Base-by-base conservation (phyloP, 176 grass and related monocot species). In the Aegilops bicornis region DNA sequence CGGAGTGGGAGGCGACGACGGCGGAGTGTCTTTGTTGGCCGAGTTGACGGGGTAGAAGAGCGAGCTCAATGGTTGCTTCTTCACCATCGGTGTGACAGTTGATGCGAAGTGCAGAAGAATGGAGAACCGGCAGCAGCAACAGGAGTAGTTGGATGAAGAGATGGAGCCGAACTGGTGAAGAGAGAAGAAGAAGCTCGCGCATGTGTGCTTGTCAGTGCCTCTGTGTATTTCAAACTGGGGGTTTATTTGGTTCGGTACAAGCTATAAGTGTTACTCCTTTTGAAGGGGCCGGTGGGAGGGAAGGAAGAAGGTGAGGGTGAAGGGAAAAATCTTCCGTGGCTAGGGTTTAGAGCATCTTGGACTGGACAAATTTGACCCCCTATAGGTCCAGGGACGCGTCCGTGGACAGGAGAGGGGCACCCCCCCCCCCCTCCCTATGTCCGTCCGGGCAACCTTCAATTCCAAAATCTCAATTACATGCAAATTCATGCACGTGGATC, bases 31-130 rank as follows among this genome's bases (percentile, higher is more conserved):
- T 63, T 89, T 89, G 77, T 89, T 90, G 65, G 70, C 77, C 19
- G 71, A 85, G 68, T 84, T 94, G 2, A 78, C 43, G 62, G 77
- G 61, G 66, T 89, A 88, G 68, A 94, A 85, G 59, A 92, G 72
- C 29, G 80, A 94, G 85, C 80, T 82, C 79, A 92, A 69, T 22
- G 87, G 87, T 5, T 90, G 80, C 39, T 86, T 90, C 87, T 76
- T 87, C 54, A 78, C 88, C 94, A 97, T 97, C 81, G 81, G 42
- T 39, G 80, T 84, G 67, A 20, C 47, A n/a, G 81, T 72, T 54
- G 76, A 32, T 68, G 69, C 19, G 14, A 76, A 71, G 65, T 50
- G 89, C 25, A 14, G 10, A 59, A 20, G 72, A 14, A 13, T 7
- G 24, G 15, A 50, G 86, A 64, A 50, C 70, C 36, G 16, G 82